Evolutionary conservation across 495 filamentous ascomycete species (phyloP).

Genomic region (Penicillium flavigenum): DNA sequence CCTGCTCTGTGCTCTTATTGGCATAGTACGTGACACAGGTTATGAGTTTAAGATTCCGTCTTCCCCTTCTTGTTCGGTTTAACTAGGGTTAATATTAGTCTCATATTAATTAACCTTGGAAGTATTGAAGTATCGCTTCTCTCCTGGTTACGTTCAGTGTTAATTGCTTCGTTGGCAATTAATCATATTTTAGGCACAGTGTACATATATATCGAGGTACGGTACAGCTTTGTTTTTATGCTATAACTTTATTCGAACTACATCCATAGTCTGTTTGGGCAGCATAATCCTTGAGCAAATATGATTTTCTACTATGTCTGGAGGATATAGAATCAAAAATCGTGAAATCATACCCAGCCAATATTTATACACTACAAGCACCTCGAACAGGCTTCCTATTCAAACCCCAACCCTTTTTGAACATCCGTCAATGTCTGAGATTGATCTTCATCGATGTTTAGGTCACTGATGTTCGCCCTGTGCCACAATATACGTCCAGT

Average conservation of each 20-base stretch:
- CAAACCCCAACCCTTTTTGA: too few relatives aligned
- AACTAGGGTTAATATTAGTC: neutral
- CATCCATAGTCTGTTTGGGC: neutral
- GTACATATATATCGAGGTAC: too few relatives aligned
- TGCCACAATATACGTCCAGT: too few relatives aligned
- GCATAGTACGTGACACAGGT: neutral
- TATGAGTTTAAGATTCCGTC: neutral
- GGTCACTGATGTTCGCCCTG: too few relatives aligned
- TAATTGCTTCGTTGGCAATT: neutral
- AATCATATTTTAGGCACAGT: too few relatives aligned
- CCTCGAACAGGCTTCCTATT: neutral
- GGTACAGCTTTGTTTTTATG: too few relatives aligned
- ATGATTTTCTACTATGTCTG: neutral
- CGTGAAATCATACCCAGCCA: neutral
- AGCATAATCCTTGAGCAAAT: neutral
- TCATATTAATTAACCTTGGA: too few relatives aligned
- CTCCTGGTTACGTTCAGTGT: neutral
- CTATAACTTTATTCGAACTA: neutral
- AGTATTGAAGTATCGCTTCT: neutral
- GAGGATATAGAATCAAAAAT: neutral
- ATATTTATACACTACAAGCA: neutral
- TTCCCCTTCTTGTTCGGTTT: neutral
- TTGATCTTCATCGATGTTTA: too few relatives aligned
- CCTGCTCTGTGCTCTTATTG: neutral
- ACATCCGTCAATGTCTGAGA: too few relatives aligned